phyloP scores from a whole-genome alignment of 768 basidiomycete species.

The Rhodotorula taiwanensis region DNA sequence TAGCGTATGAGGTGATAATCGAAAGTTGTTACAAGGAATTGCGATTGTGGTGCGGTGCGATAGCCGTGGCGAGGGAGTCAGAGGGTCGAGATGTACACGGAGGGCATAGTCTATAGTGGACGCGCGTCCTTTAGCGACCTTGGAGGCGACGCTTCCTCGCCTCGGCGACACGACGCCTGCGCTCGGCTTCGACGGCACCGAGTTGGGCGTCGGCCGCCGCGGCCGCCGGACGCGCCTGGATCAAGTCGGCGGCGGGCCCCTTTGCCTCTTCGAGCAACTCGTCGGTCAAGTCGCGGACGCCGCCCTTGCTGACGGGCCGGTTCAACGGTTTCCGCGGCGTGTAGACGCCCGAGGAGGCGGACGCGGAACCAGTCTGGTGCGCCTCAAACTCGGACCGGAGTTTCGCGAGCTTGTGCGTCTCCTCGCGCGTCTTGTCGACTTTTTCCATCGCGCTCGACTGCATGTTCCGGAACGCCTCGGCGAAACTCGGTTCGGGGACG shows the following conservation, averaged over 20 bases:
- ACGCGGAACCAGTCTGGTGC: background rate
- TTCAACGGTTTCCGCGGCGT: slow-evolving; percentile 5
- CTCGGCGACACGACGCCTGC: slow-evolving; percentile 14
- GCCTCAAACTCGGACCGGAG: background rate
- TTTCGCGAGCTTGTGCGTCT: background rate
- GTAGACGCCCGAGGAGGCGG: slow-evolving; percentile 10
- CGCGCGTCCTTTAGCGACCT: slow-evolving; percentile 12
- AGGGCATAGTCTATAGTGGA: no score
- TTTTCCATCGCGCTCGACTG: slow-evolving; percentile 21
- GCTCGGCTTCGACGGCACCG: slow-evolving; percentile 11
- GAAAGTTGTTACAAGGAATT: no score
- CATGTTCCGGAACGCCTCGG: slow-evolving; percentile 33
- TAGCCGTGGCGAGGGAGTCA: no score
- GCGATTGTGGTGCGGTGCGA: no score
- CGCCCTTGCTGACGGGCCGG: background rate
- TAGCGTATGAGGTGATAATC: no score
- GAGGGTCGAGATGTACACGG: no score
- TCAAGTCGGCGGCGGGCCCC: background rate
- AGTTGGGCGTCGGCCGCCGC: no score
- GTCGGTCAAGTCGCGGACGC: slow-evolving; percentile 1
- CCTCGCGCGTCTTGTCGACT: slow-evolving; percentile 26
- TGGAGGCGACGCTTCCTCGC: slow-evolving; percentile 19
- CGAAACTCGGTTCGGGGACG: slow-evolving; percentile 32
- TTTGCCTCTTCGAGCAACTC: slow-evolving; percentile 6
- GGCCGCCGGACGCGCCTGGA: slow-evolving; percentile 6